Evolutionary conservation across 441 rosid species (phyloP).

Genomic region (Arabidopsis lyrata): DNA sequence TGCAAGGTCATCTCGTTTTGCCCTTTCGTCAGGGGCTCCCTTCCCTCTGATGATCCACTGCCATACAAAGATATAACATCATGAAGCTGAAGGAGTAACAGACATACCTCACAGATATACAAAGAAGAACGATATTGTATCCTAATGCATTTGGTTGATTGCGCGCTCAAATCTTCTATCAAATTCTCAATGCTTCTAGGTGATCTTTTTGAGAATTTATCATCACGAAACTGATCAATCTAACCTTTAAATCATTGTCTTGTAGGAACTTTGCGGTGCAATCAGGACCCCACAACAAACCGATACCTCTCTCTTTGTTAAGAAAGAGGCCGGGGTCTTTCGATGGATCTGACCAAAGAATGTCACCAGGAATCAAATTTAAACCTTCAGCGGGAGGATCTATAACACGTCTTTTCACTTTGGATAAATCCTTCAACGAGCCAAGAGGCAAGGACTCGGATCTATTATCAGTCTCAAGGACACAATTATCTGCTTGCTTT

Average conservation of each 20-base stretch:
- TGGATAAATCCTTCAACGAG: constrained; percentile 43
- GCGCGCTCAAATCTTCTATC: constrained; percentile 9
- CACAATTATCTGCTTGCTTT: constrained; percentile 31
- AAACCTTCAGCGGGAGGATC: constrained; percentile 44
- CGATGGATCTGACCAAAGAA: constrained; percentile 50
- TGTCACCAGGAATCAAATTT: constrained; percentile 48
- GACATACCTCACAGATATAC: neutral
- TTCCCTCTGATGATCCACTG: constrained; percentile 50
- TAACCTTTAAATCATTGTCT: constrained; percentile 46
- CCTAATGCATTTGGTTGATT: neutral
- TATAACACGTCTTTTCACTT: constrained; percentile 42
- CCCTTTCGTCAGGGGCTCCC: constrained; percentile 40
- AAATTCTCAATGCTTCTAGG: constrained; percentile 17
- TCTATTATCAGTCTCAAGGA: constrained; percentile 32
- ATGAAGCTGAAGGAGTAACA: constrained; percentile 27
- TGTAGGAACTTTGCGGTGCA: constrained; percentile 46
- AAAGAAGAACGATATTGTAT: neutral
- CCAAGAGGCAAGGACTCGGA: constrained; percentile 39
- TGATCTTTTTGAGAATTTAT: neutral
- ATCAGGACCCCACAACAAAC: constrained; percentile 51
- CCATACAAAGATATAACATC: constrained; percentile 29
- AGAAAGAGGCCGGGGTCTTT: constrained; percentile 31
- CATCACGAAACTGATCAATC: constrained; percentile 1
- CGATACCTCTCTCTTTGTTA: constrained; percentile 47
- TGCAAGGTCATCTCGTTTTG: constrained; percentile 42